A percentile compares a stretch with the other conserved stretches of the same genome.
These are phyloP conservation scores for Coemansia sp. DNA, from an alignment of 192 early-diverging fungal species.

Conservation along the genomic window DNA sequence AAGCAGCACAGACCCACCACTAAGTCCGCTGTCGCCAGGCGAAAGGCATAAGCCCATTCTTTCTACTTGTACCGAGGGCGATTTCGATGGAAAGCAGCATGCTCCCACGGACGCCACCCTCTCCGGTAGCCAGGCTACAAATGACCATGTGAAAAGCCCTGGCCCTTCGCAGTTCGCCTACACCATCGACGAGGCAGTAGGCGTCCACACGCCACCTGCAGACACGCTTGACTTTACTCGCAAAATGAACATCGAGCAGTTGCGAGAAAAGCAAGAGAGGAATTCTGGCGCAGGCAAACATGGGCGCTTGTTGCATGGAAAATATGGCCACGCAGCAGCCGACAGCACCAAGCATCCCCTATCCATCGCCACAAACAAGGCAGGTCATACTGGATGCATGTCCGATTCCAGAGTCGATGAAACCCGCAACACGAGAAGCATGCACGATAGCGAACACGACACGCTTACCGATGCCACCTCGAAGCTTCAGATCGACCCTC, in stretches of 20 bases:
- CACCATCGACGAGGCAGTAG: conserved; percentile 45
- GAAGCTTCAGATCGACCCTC: conserved; percentile 22
- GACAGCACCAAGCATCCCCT: not conserved
- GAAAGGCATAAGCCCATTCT: conserved; percentile 12
- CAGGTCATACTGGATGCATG: not conserved
- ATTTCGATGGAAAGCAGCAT: conserved; percentile 5
- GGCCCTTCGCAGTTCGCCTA: conserved; percentile 50
- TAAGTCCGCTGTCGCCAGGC: conserved; percentile 10
- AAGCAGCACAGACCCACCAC: conserved; percentile 9
- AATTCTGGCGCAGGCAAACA: conserved; percentile 41
- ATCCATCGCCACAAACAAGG: not conserved
- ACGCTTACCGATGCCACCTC: conserved; percentile 6
- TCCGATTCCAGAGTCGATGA: not conserved
- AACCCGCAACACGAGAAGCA: not conserved
- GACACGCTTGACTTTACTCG: conserved; percentile 53
- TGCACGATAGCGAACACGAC: conserved; percentile 7
- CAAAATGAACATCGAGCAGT: conserved; percentile 43
- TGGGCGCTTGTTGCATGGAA: conserved; percentile 32
- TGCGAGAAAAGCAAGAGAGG: conserved; percentile 48
- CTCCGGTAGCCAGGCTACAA: not conserved
- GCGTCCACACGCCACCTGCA: conserved; percentile 43
- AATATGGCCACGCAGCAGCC: conserved; percentile 2
- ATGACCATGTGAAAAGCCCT: conserved; percentile 11
- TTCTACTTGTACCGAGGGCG: conserved; percentile 21
- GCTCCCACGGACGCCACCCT: not conserved